Evolutionary conservation across 2,329 filamentous ascomycete genomes (phyloP).

Genomic region (Aspergillus pseudotamarii): DNA sequence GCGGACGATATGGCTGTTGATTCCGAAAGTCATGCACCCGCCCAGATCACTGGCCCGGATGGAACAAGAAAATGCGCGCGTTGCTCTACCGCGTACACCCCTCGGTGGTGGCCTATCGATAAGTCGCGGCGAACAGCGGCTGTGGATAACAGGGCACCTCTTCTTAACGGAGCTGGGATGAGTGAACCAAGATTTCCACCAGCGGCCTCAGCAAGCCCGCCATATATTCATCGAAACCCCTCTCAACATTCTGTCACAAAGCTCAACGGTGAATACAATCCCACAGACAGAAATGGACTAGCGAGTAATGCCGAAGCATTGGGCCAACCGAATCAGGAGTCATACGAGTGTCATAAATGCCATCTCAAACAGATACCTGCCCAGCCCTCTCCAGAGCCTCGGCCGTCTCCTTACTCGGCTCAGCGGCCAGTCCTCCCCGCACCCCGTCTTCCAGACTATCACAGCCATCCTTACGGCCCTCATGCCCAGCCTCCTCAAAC

Average conservation of each 20-base stretch:
- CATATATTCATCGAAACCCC: constrained; percentile 31
- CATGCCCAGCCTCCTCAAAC: constrained; percentile 33
- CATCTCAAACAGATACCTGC: constrained; percentile 50
- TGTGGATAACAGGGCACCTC: constrained; percentile 49
- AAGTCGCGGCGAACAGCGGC: constrained; percentile 54
- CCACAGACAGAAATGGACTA: constrained; percentile 21
- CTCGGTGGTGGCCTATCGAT: constrained; percentile 65
- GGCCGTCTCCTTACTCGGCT: constrained; percentile 37
- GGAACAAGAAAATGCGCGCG: constrained; percentile 40
- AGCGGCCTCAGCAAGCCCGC: constrained; percentile 23
- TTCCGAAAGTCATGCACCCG: constrained; percentile 27
- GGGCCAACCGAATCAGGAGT: constrained; percentile 34
- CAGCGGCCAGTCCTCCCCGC: constrained; percentile 39
- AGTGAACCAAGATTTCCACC: constrained; percentile 20
- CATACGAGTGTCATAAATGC: constrained; percentile 77
- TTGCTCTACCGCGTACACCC: constrained; percentile 45
- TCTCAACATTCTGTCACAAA: constrained; percentile 29
- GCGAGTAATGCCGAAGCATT: constrained; percentile 8
- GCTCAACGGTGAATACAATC: constrained; percentile 32
- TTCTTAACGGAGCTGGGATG: constrained; percentile 37
- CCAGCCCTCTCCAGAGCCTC: constrained; percentile 36
- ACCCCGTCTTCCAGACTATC: constrained; percentile 35
- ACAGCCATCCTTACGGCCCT: constrained; percentile 32
- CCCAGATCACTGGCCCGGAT: constrained; percentile 20
- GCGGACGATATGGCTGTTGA: constrained; percentile 37